phyloP scores from a whole-genome alignment of 1,284 basidiomycete genomes.

The Tylopilus sp. region DNA sequence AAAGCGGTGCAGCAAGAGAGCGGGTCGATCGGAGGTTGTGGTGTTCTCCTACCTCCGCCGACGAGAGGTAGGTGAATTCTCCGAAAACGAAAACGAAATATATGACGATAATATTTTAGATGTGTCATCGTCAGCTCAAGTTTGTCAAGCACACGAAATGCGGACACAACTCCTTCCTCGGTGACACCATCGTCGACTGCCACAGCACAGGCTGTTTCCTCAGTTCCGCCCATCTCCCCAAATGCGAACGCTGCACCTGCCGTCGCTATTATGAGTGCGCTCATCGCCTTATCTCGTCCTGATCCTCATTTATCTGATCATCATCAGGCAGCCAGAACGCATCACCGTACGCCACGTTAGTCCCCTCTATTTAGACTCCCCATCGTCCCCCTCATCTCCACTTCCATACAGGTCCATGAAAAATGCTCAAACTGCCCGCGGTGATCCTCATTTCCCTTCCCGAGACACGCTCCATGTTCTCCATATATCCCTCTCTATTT shows the following conservation, averaged over 20 bases:
- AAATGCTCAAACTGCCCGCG: conserved; percentile 40
- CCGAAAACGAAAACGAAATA: background rate
- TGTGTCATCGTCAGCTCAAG: conserved; percentile 62
- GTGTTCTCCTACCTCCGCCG: conserved; percentile 62
- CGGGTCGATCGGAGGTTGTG: background rate
- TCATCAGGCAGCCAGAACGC: conserved; percentile 33
- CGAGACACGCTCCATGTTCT: background rate
- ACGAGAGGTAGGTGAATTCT: conserved; percentile 33
- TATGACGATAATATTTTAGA: conserved; percentile 21
- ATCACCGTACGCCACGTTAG: conserved; percentile 28
- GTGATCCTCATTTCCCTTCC: conserved; percentile 2
- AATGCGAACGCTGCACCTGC: conserved; percentile 49
- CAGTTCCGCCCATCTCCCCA: conserved; percentile 46
- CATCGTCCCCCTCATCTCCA: conserved; percentile 9
- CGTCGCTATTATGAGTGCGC: conserved; percentile 55
- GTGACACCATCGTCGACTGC: conserved; percentile 55
- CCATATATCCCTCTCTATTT: background rate
- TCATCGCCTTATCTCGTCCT: background rate
- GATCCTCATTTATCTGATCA: conserved; percentile 4
- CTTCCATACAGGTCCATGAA: conserved; percentile 35
- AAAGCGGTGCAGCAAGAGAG: conserved; percentile 2
- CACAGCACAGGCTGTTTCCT: conserved; percentile 38
- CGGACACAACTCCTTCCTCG: conserved; percentile 51
- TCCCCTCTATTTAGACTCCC: conserved; percentile 7
- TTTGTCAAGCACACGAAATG: conserved; percentile 49